Evolutionary conservation across 2,329 filamentous ascomycete species (phyloP).

Genomic region (Cucurbitaria berberidis): DNA sequence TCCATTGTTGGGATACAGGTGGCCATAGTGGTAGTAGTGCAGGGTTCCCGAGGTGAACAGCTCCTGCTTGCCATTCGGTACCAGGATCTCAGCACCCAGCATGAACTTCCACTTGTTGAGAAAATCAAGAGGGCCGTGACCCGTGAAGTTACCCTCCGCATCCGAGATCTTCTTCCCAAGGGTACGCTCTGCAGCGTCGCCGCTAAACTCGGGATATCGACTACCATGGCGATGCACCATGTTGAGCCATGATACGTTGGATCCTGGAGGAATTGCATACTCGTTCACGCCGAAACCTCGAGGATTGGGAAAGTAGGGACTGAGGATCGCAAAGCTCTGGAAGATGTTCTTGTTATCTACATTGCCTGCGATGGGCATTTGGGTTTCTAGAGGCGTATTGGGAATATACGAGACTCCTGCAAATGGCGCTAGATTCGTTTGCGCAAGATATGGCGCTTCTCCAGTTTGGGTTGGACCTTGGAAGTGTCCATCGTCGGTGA

Average conservation of each 20-base stretch:
- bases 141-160: conserved; percentile 60
- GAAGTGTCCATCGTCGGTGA: conserved; percentile 40
- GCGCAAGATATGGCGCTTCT: conserved; percentile 70
- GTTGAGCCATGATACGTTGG: conserved; percentile 72
- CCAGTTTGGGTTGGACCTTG: conserved; percentile 73
- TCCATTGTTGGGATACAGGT: conserved; percentile 70
- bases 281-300: conserved; percentile 75
- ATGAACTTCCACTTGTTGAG: conserved; percentile 72
- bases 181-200: conserved; percentile 61
- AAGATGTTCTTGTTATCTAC: conserved; percentile 70
- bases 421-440: conserved; percentile 72
- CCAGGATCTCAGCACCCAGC: conserved; percentile 73
- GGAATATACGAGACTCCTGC: conserved; percentile 66
- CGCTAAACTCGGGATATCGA: conserved; percentile 70
- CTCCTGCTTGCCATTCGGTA: conserved; percentile 75
- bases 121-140: conserved; percentile 67
- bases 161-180: conserved; percentile 64
- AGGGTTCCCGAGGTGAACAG: conserved; percentile 73
- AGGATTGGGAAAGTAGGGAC: conserved; percentile 72
- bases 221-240: conserved; percentile 77
- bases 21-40: conserved; percentile 75
- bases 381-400: conserved; percentile 73
- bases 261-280: conserved; percentile 69
- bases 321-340: conserved; percentile 71
- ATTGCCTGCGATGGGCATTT: conserved; percentile 68